These are phyloP conservation scores for Fagopyrum homotropicum DNA, from an alignment of 148 eudicot genomes.

Conservation along the genomic window DNA sequence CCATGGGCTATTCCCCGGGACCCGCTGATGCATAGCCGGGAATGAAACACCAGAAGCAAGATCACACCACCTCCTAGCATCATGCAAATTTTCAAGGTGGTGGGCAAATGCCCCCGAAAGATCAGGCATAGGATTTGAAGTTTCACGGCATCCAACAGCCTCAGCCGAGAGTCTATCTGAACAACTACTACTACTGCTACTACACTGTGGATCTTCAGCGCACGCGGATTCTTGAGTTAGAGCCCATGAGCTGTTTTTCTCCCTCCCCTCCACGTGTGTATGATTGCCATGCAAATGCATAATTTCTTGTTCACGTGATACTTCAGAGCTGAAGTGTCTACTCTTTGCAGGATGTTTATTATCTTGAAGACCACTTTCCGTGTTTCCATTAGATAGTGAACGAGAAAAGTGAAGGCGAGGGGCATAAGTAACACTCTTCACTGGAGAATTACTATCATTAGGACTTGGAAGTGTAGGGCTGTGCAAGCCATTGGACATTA, in stretches of 20 bases:
- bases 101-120: conserved; percentile 62
- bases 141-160: conserved; percentile 2
- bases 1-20: conserved; percentile 41
- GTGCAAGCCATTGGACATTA: conserved; percentile 22
- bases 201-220: conserved; percentile 8
- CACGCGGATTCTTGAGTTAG: neutral
- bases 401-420: conserved; percentile 39
- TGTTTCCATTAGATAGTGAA: conserved; percentile 24
- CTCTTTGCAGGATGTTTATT: conserved; percentile 12
- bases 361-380: conserved; percentile 22
- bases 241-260: neutral
- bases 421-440: conserved; percentile 22
- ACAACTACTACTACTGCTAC: conserved; percentile 8
- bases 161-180: conserved; percentile 8
- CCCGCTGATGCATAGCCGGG: conserved; percentile 27
- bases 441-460: conserved; percentile 16
- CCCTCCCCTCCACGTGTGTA: neutral
- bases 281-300: conserved; percentile 10
- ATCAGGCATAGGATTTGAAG: conserved; percentile 30
- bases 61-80: conserved; percentile 53
- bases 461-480: conserved; percentile 7
- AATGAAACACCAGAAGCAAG: conserved; percentile 23
- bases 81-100: conserved; percentile 37
- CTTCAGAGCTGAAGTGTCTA: neutral
- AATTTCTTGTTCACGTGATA: neutral